Evolutionary conservation across 2,329 filamentous ascomycete species (phyloP), one percentile per base, ranked within the genome.

Genomic region (Verticillium klebahnii): DNA sequence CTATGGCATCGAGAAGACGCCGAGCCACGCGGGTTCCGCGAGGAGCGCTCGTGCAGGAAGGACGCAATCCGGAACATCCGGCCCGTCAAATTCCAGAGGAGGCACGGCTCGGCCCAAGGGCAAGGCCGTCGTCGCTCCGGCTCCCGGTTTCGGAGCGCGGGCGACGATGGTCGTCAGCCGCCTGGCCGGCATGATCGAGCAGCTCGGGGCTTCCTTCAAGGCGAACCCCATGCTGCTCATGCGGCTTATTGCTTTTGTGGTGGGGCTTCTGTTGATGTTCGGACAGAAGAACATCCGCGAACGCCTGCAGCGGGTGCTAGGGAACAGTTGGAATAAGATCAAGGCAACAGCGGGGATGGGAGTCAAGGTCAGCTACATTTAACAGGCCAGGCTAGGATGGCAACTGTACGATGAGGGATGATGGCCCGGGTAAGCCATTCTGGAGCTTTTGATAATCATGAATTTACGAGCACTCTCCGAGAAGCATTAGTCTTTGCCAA

Each of bases 321-420:
- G 84, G 45, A 80, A 83, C 32, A 87, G 87, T 11, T 96, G 92
- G 92, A 84, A 85, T 60, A 97, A 96, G 78, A 79, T 97, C 50
- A 87, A 85, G 72, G 84, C 87, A 56, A 98, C 95, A 0, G 89
- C 94, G 5, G 93, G 93, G 1, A 98, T 98, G 94, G 95, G 94
- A 2, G 91, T 96, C 66, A 98, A 97, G 79, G 93, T 98, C 70
- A 96, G 91, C 73, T 98, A 98, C 78, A 96, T 99, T 63, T 98
- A 77, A 81, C 25, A 34, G 19, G 45, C 2, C 19, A n/a, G 37
- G 14, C 6, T 40, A 17, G 14, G 45, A 19, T 50, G 17, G 45
- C 45, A 11, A 19, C n/a, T 50, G 45, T 50, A 50, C 45, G 45
- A 50, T 50, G 45, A 50, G 45, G 19, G n/a, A 50, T 12, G 45